Conservation (phyloP, 306 rosid genomes). For the Malus sieversii region DNA sequence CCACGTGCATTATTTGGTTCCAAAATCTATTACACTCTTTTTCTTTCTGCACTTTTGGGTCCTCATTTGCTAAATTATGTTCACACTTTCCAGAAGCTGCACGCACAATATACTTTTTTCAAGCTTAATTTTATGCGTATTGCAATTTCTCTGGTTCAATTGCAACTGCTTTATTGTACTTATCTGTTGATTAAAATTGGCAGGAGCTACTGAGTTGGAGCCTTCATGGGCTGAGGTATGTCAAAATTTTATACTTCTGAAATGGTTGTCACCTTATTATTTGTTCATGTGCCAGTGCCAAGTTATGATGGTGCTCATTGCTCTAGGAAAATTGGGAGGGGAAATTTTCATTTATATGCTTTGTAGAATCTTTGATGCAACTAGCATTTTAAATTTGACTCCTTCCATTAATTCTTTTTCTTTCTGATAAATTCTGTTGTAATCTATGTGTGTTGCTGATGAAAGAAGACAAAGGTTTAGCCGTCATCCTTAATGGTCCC, state of each 20-base stretch:
- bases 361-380: neutral
- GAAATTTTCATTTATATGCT: neutral
- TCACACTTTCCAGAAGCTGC: neutral
- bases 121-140: neutral
- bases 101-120: neutral
- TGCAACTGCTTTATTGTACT: conserved; percentile 5
- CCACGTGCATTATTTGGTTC: neutral
- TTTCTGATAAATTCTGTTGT: neutral
- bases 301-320: neutral
- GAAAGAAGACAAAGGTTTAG: neutral
- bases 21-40: neutral
- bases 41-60: neutral
- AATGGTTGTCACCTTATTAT: neutral
- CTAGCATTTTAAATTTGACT: neutral
- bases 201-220: conserved; percentile 86
- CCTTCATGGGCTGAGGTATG: conserved; percentile 92
- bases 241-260: neutral
- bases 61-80: neutral
- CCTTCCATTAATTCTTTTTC: neutral
- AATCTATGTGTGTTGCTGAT: neutral
- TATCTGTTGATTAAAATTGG: conserved; percentile 16
- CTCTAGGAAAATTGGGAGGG: neutral
- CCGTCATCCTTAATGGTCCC: neutral
- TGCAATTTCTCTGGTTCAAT: neutral
- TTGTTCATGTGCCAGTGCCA: neutral